These are phyloP conservation scores for Fusarium neocosmosporiellum DNA, from an alignment of 2,329 filamentous ascomycete genomes.

Conservation along the genomic window DNA sequence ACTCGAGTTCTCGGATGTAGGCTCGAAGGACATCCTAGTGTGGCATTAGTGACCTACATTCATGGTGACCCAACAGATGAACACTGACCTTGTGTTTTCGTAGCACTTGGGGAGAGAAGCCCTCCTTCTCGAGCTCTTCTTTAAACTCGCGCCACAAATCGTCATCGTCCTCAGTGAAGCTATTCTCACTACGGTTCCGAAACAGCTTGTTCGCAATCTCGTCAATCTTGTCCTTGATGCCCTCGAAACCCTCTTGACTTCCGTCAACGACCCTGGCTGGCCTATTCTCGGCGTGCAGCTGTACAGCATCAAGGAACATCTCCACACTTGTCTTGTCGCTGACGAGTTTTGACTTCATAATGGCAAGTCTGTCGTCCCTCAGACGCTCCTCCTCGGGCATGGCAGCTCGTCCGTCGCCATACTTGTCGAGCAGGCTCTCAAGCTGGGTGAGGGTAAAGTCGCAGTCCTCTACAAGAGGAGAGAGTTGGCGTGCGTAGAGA, in stretches of 20 bases:
- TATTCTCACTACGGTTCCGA: constrained; percentile 53
- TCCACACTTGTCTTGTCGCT: constrained; percentile 65
- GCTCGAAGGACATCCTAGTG: constrained; percentile 67
- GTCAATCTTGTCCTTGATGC: constrained; percentile 71
- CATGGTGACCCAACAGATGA: not conserved
- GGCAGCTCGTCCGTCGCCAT: constrained; percentile 46
- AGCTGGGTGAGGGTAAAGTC: constrained; percentile 67
- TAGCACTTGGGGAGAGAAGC: constrained; percentile 66
- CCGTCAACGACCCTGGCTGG: constrained; percentile 49
- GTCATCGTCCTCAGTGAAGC: constrained; percentile 58
- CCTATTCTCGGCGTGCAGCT: constrained; percentile 59
- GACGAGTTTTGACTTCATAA: constrained; percentile 59
- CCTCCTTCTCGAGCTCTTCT: constrained; percentile 67
- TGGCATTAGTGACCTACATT: constrained; percentile 26
- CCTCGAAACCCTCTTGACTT: constrained; percentile 59
- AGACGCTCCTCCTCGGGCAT: constrained; percentile 45
- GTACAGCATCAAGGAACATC: constrained; percentile 67
- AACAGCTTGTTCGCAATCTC: constrained; percentile 64
- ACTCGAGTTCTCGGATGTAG: constrained; percentile 70
- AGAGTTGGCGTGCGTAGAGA: constrained; percentile 62
- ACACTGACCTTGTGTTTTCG: constrained; percentile 66
- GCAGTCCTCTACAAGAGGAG: constrained; percentile 65
- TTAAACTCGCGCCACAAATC: constrained; percentile 69
- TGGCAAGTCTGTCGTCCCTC: constrained; percentile 53
- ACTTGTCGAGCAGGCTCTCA: constrained; percentile 62